phyloP scores from a whole-genome alignment of 192 early-diverging fungal genomes.

The Coemansia sp. region DNA sequence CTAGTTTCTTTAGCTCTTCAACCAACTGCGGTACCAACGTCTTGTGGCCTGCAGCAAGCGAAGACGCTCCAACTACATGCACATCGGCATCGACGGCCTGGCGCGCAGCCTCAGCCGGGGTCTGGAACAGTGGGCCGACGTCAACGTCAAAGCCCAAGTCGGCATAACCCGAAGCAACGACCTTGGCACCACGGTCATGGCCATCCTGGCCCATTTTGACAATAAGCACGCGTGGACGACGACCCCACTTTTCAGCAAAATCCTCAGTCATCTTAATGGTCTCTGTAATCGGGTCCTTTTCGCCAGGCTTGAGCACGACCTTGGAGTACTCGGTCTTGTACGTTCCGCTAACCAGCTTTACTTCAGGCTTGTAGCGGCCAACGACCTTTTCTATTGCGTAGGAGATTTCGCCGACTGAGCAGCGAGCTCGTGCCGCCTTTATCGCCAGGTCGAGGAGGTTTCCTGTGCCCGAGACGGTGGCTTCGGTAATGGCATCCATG shows the following conservation, averaged over 20 bases:
- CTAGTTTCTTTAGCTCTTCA: slow-evolving; percentile 72
- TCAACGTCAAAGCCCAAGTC: slow-evolving; percentile 93
- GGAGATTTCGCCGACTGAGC: slow-evolving; percentile 88
- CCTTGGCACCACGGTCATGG: slow-evolving; percentile 92
- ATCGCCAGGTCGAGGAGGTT: slow-evolving; percentile 78
- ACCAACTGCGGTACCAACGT: slow-evolving; percentile 81
- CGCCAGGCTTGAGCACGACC: slow-evolving; percentile 16
- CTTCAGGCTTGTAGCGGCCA: slow-evolving; percentile 80
- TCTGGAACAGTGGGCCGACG: slow-evolving; percentile 86
- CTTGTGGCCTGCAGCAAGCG: slow-evolving; percentile 88
- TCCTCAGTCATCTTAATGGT: slow-evolving; percentile 65
- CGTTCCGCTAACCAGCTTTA: slow-evolving; percentile 81
- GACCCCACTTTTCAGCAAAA: slow-evolving; percentile 72
- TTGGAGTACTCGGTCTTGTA: slow-evolving; percentile 81
- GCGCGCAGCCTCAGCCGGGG: slow-evolving; percentile 84
- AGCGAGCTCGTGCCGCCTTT: slow-evolving; percentile 71
- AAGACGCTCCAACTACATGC: slow-evolving; percentile 84
- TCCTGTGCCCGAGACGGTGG: slow-evolving; percentile 63
- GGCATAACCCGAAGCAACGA: slow-evolving; percentile 86
- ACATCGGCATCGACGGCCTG: slow-evolving; percentile 90
- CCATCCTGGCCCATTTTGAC: slow-evolving; percentile 96
- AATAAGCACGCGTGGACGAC: slow-evolving; percentile 85
- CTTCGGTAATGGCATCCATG: slow-evolving; percentile 67
- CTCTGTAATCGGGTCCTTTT: slow-evolving; percentile 58
- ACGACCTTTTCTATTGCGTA: slow-evolving; percentile 76